Base-by-base conservation (phyloP, 1,284 basidiomycete species). In the Exsudoporus floridanus region DNA sequence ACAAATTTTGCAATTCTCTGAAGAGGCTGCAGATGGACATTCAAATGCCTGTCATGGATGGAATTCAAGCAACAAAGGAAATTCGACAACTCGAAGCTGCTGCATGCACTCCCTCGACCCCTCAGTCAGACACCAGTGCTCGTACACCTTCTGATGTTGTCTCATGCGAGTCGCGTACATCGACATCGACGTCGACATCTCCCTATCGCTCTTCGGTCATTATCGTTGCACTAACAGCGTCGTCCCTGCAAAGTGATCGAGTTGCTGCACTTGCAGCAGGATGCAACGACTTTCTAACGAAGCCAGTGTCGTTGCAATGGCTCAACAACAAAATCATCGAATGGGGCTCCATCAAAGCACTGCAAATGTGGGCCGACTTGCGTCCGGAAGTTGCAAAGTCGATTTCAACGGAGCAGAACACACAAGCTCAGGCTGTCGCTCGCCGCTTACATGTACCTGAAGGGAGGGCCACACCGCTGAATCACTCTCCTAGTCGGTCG, bases 41-140 rank as follows among this genome's bases (percentile, higher is more conserved):
- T 56, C 96, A 98, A 75, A 92, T 99, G 80, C 97, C 97, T 7
- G 89, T 98, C 60, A 98, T 98, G 91, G 92, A 97, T 70, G 97
- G 97, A 25, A 98, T 99, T 46, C 85, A 92, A 66, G 97, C 97
- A 3, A 99, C 97, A 0, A 95, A 94, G 64, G 92, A 96, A 70
- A 99, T 99, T 53, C 82, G 97, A 44, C 82, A 86, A 56, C 73
- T 96, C 46, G 96, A 99, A 71, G 88, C 88, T 52, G 76, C 84
- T 34, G 85, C 88, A 6, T 92, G 85, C 68, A 86, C 88, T 9
- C 88, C 86, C 7, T 77, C 81, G 5, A 84, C 86, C 0, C 81
- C 83, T 16, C 78, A 82, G 21, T 79, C 78, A 23, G 88, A 89
- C 8, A 67, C 73, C 30, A 67, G 66, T 7, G 59, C 53, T 51